Evolutionary conservation across 1,139 yeast species (phyloP).

Genomic region (Sugiyamaella pinicola): DNA sequence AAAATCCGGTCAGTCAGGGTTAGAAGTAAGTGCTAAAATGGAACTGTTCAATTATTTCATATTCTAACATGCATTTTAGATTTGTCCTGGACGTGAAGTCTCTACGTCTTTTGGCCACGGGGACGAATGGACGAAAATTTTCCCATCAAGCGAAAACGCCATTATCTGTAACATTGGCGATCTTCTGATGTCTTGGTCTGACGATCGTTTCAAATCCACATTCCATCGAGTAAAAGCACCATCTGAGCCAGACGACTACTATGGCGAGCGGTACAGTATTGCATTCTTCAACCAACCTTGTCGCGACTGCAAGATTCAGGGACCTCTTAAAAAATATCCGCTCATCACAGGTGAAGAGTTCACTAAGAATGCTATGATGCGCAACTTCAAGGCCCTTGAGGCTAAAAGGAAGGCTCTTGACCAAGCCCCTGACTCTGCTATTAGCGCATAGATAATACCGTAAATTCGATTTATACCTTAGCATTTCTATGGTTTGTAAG

Average conservation of each 20-base stretch:
- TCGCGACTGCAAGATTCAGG: background rate
- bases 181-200: conserved; percentile 22
- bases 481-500: too few relatives aligned
- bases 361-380: background rate
- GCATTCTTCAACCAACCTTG: conserved; percentile 1
- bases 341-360: background rate
- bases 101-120: background rate
- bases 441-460: background rate
- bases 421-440: background rate
- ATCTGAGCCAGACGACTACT: background rate
- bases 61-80: background rate
- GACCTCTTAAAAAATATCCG: conserved; percentile 1
- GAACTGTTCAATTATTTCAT: too few relatives aligned
- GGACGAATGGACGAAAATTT: conserved; percentile 2
- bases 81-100: conserved; percentile 2
- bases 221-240: conserved; percentile 25
- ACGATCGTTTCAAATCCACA: conserved; percentile 23
- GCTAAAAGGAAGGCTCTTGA: background rate
- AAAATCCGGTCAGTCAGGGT: conserved; percentile 11
- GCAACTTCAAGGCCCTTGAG: background rate
- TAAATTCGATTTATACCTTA: too few relatives aligned
- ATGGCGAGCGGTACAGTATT: conserved; percentile 1
- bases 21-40: conserved; percentile 6
- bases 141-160: conserved; percentile 19
- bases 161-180: conserved; percentile 24